These are phyloP conservation scores for Glomus cerebriforme DNA, from an alignment of 192 early-diverging fungal species.

Conservation along the genomic window DNA sequence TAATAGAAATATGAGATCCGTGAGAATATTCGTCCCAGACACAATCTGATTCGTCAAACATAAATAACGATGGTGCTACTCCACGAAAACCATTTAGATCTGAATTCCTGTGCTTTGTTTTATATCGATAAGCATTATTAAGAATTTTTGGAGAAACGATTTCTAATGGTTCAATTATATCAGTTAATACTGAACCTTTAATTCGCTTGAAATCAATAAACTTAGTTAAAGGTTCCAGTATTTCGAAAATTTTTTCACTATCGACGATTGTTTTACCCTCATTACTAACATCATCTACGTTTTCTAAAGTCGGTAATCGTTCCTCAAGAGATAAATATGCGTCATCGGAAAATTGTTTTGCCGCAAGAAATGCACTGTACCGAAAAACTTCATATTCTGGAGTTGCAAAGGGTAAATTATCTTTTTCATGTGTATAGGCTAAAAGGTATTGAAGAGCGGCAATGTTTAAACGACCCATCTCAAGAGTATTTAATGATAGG, in stretches of 20 bases:
- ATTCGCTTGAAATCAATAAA: slow-evolving; percentile 2
- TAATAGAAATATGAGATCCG: neutral
- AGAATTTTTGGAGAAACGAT: neutral
- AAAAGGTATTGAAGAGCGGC: neutral
- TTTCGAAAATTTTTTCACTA: neutral
- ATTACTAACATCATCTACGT: neutral
- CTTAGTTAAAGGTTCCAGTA: neutral
- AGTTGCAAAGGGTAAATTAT: slow-evolving; percentile 4
- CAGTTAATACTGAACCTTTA: neutral
- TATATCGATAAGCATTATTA: neutral
- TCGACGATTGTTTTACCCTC: neutral
- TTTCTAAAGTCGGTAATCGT: neutral
- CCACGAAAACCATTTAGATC: neutral
- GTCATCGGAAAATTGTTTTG: neutral
- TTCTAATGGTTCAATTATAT: slow-evolving; percentile 17
- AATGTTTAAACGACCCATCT: neutral
- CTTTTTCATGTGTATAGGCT: neutral
- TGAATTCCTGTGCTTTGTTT: neutral
- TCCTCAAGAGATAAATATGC: neutral
- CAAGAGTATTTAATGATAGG: neutral
- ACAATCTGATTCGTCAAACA: neutral
- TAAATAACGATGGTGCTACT: too few species aligned
- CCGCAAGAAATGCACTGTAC: neutral
- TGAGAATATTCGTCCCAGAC: neutral
- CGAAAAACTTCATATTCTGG: neutral